Conservation (phyloP, 108 stramenopile species). For the Skeletonema costatum region DNA sequence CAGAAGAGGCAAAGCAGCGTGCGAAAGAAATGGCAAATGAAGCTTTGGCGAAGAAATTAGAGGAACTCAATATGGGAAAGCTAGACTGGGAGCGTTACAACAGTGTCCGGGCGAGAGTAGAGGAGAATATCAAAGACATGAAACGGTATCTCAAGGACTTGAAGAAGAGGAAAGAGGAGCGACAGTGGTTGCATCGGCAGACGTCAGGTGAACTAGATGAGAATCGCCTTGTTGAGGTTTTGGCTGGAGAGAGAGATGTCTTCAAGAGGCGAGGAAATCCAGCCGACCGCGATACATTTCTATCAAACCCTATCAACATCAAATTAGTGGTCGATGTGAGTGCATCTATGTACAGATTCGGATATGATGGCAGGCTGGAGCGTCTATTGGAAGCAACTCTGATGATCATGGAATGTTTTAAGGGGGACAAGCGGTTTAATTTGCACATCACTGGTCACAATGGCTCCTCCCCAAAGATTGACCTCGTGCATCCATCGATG, state of each 20-base stretch:
- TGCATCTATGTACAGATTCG: constrained; percentile 91
- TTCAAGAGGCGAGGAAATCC: constrained; percentile 81
- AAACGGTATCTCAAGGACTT: constrained; percentile 56
- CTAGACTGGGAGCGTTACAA: constrained; percentile 77
- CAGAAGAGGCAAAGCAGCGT: constrained; percentile 60
- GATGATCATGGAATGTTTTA: constrained; percentile 88
- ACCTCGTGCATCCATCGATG: constrained; percentile 59
- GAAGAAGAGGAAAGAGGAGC: constrained; percentile 60
- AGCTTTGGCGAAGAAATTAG: constrained; percentile 69
- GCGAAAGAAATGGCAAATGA: constrained; percentile 75
- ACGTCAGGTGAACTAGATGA: constrained; percentile 90
- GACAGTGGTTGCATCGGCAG: constrained; percentile 82
- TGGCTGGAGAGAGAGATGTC: constrained; percentile 82
- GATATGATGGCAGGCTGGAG: constrained; percentile 79
- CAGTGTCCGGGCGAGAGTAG: constrained; percentile 52
- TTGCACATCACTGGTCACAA: constrained; percentile 79
- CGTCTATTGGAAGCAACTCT: constrained; percentile 79
- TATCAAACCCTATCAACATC: constrained; percentile 52
- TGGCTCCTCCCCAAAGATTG: constrained; percentile 64
- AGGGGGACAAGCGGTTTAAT: constrained; percentile 64
- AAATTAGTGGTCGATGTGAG: constrained; percentile 77
- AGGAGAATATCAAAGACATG: constrained; percentile 62
- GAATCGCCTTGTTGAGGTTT: constrained; percentile 76
- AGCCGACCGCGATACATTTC: constrained; percentile 29
- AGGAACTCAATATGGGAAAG: constrained; percentile 82